Base-by-base conservation (phyloP, 2,329 filamentous ascomycete species). In the Coniochaeta sp. region DNA sequence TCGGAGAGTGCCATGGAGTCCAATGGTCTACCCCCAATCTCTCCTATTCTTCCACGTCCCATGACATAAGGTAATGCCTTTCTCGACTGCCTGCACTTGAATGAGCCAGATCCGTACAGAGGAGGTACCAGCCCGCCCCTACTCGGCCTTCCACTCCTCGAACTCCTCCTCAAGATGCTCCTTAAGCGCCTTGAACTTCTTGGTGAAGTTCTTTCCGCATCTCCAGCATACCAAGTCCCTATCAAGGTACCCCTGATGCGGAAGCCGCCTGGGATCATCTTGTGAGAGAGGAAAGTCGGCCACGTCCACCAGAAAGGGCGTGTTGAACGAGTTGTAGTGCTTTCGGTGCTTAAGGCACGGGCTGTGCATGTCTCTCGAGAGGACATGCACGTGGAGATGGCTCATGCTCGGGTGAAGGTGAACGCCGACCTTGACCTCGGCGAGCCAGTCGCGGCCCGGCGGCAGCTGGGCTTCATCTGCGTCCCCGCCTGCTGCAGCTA, bases 241-340 rank as follows among this genome's bases (percentile, higher is more conserved):
- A 38, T 80, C 75, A 63, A 92, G 73, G 73, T 89, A 92, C 19
- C 81, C 79, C 59, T 81, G 75, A 61, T 73, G 74, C 0, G 85
- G 81, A 60, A 85, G 70, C 64, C 87, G 79, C 61, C 91, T 77
- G 54, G 75, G 72, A 71, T 96, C 91, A 59, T 87, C 83, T 28
- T 77, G 63, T 0, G 80, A 78, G 32, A 98, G 75, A 4, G 95
- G 93, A 57, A 97, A 93, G 62, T 93, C 89, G 24, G 86, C 86
- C 28, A 98, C 69, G 17, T 82, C 79, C 14, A 98, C 83, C 24
- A 99, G 84, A 71, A 98, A 99, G 3, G 84, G 83, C 58, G 93
- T 96, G 34, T 84, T 86, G 74, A 98, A 98, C 64, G 89, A 95
- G 70, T 95, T 91, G 75, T 97, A 98, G 75, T 98, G 95, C 72